Evolutionary conservation across 208 protist species (phyloP).

Genomic region (Porcisia deanei): DNA sequence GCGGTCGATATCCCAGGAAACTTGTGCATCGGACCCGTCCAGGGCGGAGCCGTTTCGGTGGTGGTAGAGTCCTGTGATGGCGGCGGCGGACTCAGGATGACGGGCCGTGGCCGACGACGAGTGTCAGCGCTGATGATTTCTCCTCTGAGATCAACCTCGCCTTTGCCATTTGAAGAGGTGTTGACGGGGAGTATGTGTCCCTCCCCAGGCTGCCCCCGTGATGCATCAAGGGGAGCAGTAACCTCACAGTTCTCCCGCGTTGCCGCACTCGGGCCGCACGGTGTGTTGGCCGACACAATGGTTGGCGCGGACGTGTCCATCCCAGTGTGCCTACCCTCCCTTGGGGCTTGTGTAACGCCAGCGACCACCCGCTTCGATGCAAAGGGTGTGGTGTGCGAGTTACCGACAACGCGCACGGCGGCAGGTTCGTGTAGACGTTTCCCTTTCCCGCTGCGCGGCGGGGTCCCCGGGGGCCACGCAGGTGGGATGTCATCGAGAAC

Average conservation of each 20-base stretch:
- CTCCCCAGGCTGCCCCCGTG: too few species aligned
- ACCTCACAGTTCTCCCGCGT: not conserved
- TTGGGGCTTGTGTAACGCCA: not conserved
- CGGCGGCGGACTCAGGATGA: not conserved
- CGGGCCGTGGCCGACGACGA: not conserved
- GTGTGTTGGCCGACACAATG: slow-evolving; percentile 21
- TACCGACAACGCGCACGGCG: not conserved
- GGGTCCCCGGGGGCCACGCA: slow-evolving; percentile 7
- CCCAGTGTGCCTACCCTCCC: slow-evolving; percentile 13
- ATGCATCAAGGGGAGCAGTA: not conserved
- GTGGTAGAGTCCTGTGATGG: not conserved
- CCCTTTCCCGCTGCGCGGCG: not conserved
- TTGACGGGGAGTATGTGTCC: not conserved
- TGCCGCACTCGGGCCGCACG: slow-evolving; percentile 4
- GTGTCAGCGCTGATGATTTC: not conserved
- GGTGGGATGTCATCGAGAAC: slow-evolving; percentile 23
- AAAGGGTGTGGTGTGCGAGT: not conserved
- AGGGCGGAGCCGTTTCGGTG: not conserved
- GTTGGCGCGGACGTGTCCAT: slow-evolving; percentile 17
- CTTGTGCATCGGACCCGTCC: slow-evolving; percentile 38
- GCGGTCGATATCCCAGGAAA: not conserved
- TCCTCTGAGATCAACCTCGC: not conserved
- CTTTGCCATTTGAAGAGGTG: not conserved
- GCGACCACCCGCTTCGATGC: not conserved
- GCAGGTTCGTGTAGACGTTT: not conserved